Percentiles rank a stretch among this genome's conserved stretches.
Evolutionary conservation across 495 filamentous ascomycete genomes (phyloP).

Genomic region (Penicillium pulvis): DNA sequence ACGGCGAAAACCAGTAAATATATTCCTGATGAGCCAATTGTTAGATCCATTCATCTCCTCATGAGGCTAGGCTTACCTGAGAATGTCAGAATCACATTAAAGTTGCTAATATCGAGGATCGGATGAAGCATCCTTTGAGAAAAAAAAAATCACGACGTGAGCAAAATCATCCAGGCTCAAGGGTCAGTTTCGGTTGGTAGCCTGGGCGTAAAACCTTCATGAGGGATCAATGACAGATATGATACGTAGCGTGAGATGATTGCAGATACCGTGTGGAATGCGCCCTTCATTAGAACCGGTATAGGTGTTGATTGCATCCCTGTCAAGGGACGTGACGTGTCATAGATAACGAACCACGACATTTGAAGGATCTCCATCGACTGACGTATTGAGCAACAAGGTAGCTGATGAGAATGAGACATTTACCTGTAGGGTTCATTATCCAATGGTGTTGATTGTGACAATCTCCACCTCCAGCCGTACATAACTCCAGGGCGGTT

Average conservation of each 20-base stretch:
- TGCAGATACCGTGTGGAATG: neutral
- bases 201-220: neutral
- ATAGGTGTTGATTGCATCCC: neutral
- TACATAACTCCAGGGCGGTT: no score
- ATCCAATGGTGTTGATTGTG: no score
- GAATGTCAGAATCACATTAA: constrained; percentile 52
- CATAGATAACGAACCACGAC: neutral
- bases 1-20: constrained; percentile 45
- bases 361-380: no score
- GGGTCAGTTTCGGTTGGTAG: neutral
- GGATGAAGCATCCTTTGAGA: constrained; percentile 43
- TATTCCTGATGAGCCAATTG: constrained; percentile 25
- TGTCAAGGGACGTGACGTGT: neutral
- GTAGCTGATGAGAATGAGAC: no score
- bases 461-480: no score
- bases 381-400: no score
- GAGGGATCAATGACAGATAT: neutral
- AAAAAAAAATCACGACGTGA: neutral
- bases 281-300: neutral
- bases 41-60: neutral
- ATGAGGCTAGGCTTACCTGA: constrained; percentile 33
- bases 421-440: no score
- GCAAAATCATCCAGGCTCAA: neutral
- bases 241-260: neutral
- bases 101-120: constrained; percentile 52